phyloP scores from a whole-genome alignment of 2,329 filamentous ascomycete species.

The Pseudogymnoascus sp. region DNA sequence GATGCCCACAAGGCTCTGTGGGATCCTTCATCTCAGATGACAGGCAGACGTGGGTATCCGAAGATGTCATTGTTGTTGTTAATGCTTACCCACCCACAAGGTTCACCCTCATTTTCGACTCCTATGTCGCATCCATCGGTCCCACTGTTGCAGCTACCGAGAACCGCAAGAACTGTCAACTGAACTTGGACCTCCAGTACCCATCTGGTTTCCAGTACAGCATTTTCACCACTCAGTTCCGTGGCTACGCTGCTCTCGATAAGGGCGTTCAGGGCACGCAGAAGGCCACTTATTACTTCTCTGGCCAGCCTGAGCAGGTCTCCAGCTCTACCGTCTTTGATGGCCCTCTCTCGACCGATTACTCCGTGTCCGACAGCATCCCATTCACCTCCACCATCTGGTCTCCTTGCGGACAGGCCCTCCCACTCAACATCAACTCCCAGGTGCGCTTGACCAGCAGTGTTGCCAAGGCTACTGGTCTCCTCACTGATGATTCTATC shows the following conservation, averaged over 20 bases:
- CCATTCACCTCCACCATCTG: slow-evolving; percentile 40
- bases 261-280: slow-evolving; percentile 39
- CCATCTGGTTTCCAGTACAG: slow-evolving; percentile 47
- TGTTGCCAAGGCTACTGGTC: slow-evolving; percentile 29
- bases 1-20: slow-evolving; percentile 39
- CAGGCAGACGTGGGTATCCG: slow-evolving; percentile 34
- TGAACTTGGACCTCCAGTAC: slow-evolving; percentile 45
- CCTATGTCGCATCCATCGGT: slow-evolving; percentile 43
- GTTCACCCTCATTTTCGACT: slow-evolving; percentile 46
- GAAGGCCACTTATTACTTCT: slow-evolving; percentile 49
- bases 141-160: slow-evolving; percentile 35
- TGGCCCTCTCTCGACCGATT: slow-evolving; percentile 36
- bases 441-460: slow-evolving; percentile 36
- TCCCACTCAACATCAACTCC: slow-evolving; percentile 47
- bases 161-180: slow-evolving; percentile 46
- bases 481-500: slow-evolving; percentile 41
- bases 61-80: slow-evolving; percentile 15
- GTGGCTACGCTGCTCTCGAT: slow-evolving; percentile 42
- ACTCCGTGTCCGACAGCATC: slow-evolving; percentile 29
- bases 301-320: slow-evolving; percentile 32
- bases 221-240: slow-evolving; percentile 44
- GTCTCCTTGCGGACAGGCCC: slow-evolving; percentile 43
- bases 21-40: slow-evolving; percentile 36
- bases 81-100: slow-evolving; percentile 13
- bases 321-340: slow-evolving; percentile 34